phyloP scores from a whole-genome alignment of 345 rosid genomes.

The Turritis glabra region DNA sequence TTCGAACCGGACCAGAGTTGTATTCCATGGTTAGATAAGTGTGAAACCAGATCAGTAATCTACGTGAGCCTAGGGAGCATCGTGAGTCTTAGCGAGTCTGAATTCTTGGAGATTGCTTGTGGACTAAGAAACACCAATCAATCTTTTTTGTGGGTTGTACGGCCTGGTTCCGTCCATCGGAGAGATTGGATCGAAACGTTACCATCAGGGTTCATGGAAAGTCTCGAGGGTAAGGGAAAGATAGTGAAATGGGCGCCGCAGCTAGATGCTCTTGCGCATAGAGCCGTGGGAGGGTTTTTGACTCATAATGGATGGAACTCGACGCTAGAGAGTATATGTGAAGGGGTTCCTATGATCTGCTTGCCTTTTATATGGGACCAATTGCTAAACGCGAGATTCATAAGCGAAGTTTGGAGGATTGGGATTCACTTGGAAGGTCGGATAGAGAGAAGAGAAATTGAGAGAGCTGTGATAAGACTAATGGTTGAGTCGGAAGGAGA shows the following conservation, averaged over 20 bases:
- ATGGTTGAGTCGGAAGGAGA: conserved; percentile 60
- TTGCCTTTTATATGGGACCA: conserved; percentile 72
- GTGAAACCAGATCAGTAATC: conserved; percentile 43
- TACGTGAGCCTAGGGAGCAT: conserved; percentile 61
- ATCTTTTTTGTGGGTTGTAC: conserved; percentile 55
- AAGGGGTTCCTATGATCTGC: conserved; percentile 74
- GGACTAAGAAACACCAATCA: conserved; percentile 45
- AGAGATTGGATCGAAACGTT: conserved; percentile 15
- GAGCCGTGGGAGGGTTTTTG: conserved; percentile 58
- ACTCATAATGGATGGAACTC: conserved; percentile 88
- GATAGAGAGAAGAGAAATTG: conserved; percentile 50
- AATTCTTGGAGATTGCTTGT: conserved; percentile 50
- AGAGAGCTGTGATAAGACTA: conserved; percentile 53
- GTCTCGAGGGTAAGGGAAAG: conserved; percentile 40
- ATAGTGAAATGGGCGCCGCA: conserved; percentile 53
- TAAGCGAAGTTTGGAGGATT: conserved; percentile 56
- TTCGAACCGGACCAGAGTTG: conserved; percentile 47
- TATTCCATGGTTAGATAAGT: conserved; percentile 51
- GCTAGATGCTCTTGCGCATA: conserved; percentile 49
- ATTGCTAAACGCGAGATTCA: conserved; percentile 55
- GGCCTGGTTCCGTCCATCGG: conserved; percentile 33
- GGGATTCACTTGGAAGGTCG: conserved; percentile 77
- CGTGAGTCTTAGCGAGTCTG: conserved; percentile 27
- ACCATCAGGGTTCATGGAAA: conserved; percentile 37
- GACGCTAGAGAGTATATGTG: conserved; percentile 59